Conservation (phyloP, 306 rosid species). For the Cicer yamashitae region DNA sequence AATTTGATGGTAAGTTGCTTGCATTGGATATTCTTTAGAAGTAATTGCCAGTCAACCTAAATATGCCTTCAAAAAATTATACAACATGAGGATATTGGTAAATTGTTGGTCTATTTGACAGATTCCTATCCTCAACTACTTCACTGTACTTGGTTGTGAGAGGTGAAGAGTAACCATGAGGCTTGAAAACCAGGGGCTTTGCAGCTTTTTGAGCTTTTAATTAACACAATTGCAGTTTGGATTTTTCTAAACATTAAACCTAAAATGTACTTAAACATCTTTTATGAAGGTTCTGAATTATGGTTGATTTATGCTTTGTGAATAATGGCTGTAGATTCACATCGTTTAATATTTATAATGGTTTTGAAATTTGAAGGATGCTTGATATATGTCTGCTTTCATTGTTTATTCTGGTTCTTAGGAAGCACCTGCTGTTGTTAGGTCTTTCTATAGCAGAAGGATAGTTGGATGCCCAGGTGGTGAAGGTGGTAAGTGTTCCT, state of each 20-base stretch:
- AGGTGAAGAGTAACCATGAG: neutral
- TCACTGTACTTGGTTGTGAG: neutral
- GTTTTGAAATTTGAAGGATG: conserved; percentile 29
- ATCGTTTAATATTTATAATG: neutral
- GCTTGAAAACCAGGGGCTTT: neutral
- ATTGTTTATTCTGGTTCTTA: conserved; percentile 44
- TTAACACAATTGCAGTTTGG: neutral
- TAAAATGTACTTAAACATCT: neutral
- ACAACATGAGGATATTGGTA: neutral
- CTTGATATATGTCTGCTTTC: conserved; percentile 16
- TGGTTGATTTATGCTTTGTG: neutral
- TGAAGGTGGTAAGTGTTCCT: conserved; percentile 78
- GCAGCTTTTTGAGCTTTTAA: conserved; percentile 12
- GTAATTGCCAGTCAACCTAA: neutral
- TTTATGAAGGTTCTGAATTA: neutral
- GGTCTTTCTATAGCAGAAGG: conserved; percentile 78
- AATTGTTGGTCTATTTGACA: neutral
- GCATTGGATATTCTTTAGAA: conserved; percentile 1
- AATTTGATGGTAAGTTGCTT: conserved; percentile 1
- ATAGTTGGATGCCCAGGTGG: conserved; percentile 97
- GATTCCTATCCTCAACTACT: neutral
- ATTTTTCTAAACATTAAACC: neutral
- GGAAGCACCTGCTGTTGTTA: conserved; percentile 92
- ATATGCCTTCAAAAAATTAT: neutral
- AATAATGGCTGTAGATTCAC: conserved; percentile 20